These are phyloP conservation scores for Phyllosticta paracitricarpa DNA, from an alignment of 2,329 filamentous ascomycete species.

Conservation along the genomic window DNA sequence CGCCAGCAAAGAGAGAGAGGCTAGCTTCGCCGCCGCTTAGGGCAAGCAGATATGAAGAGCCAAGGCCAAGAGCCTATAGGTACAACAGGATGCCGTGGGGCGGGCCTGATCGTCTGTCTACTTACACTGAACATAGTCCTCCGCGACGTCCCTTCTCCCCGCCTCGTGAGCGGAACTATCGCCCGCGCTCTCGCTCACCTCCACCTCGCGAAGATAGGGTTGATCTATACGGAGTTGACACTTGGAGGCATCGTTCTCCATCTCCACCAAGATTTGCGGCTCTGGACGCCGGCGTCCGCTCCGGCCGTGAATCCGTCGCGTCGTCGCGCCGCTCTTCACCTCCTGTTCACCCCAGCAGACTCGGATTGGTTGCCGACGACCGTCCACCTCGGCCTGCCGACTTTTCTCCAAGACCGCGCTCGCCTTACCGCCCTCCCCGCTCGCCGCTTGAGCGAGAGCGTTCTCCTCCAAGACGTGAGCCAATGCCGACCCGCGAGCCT, in stretches of 20 bases:
- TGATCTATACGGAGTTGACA: constrained; percentile 39
- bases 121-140: constrained; percentile 15
- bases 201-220: constrained; percentile 40
- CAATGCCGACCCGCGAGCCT: constrained; percentile 19
- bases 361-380: constrained; percentile 28
- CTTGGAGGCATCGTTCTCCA: constrained; percentile 45
- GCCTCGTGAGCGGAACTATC: constrained; percentile 31
- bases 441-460: constrained; percentile 17
- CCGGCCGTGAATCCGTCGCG: constrained; percentile 43
- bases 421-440: constrained; percentile 15
- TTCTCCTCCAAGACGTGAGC: neutral
- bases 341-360: constrained; percentile 45
- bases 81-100: constrained; percentile 11
- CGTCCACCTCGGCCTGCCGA: constrained; percentile 16
- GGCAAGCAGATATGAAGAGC: constrained; percentile 35
- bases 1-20: constrained; percentile 30
- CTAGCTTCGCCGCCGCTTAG: constrained; percentile 27
- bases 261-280: constrained; percentile 32
- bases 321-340: constrained; percentile 55
- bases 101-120: neutral
- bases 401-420: constrained; percentile 22
- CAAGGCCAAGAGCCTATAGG: constrained; percentile 31
- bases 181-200: constrained; percentile 45
- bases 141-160: constrained; percentile 34
- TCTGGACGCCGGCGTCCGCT: constrained; percentile 38